A percentile compares a stretch with the other conserved stretches of the same genome.
Conservation (phyloP, 106 monocot species). For the Platanthera zijinensis region DNA sequence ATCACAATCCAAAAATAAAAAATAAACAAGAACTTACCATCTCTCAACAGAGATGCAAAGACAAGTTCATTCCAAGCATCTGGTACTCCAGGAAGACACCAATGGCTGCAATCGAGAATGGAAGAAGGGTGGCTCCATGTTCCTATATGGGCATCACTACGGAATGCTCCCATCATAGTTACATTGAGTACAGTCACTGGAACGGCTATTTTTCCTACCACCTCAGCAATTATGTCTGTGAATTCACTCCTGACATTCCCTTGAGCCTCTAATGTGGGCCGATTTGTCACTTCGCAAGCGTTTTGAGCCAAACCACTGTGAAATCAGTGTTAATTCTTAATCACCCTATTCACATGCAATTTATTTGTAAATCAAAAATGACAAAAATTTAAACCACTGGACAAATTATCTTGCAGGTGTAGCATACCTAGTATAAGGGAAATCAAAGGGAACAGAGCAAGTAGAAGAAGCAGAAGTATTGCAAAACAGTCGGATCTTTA, state of each 20-base stretch:
- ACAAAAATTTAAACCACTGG: not conserved
- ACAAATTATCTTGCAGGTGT: not conserved
- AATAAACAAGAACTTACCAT: constrained; percentile 22
- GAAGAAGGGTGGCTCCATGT: constrained; percentile 57
- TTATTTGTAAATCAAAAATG: not conserved
- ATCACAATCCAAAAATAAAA: not conserved
- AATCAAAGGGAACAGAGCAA: not conserved
- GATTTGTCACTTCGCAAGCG: constrained; percentile 53
- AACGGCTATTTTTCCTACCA: constrained; percentile 47
- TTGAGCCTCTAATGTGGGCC: constrained; percentile 41
- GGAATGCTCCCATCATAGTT: constrained; percentile 73
- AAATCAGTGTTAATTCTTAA: not conserved
- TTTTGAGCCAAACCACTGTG: constrained; percentile 56
- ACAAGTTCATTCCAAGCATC: constrained; percentile 97
- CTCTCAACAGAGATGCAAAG: constrained; percentile 49
- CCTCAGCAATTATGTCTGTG: constrained; percentile 57
- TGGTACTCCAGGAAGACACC: constrained; percentile 97
- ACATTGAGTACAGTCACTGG: constrained; percentile 86
- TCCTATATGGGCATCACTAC: constrained; percentile 93
- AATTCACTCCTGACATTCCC: constrained; percentile 58
- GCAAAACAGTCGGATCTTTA: too few relatives aligned
- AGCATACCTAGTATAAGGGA: not conserved
- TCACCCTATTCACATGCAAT: not conserved
- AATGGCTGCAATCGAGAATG: constrained; percentile 84
- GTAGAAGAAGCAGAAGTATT: not conserved